Evolutionary conservation across 2,329 filamentous ascomycete species (phyloP), one percentile per base, ranked within the genome.

Genomic region (Penicillium expansum): DNA sequence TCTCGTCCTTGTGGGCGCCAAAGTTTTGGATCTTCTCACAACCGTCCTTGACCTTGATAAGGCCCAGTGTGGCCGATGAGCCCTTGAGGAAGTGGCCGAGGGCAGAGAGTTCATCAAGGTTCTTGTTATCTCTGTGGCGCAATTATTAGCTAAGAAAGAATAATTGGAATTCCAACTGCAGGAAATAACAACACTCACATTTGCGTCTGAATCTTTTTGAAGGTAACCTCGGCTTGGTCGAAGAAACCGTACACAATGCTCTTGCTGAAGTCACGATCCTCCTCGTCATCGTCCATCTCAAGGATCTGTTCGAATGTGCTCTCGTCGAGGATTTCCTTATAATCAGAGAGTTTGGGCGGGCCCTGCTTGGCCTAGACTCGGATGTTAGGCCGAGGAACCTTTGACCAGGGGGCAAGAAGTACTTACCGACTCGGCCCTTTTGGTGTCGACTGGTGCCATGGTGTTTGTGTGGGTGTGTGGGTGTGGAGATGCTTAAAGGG

Each of bases 1-100:
- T 87, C 58, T 90, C 84, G 66, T 93, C 92, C 76, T 92, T 91
- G 68, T 84, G 82, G 69, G 89, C 89, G 64, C 93, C 93, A 73
- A 87, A 95, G 70, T 96, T 89, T 76, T 99, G 93, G 69, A 99
- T 97, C 81, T 95, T 92, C 77, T 97, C 92, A 78, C 94, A 99
- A 61, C 86, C 88, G 70, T 97, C 92, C 74, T 91, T 90, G 68
- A 99, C 89, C 75, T 95, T 95, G 68, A 84, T 88, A 54, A 97
- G 84, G 44, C 94, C 94, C 52, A 99, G 83, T 4, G 94, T 97
- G 38, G 94, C 93, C 9, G 93, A 97, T 7, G 93, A 97, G 58
- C 94, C 94, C 78, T 99, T 99, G 66, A 99, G 83, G 79, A 96
- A 99, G 77, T 99, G 94, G 41, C 94, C 94, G 32, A 96, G 86